Percentiles rank a stretch among this genome's conserved stretches.
phyloP scores from a whole-genome alignment of 306 rosid genomes.

The Aeschynomene evenia region DNA sequence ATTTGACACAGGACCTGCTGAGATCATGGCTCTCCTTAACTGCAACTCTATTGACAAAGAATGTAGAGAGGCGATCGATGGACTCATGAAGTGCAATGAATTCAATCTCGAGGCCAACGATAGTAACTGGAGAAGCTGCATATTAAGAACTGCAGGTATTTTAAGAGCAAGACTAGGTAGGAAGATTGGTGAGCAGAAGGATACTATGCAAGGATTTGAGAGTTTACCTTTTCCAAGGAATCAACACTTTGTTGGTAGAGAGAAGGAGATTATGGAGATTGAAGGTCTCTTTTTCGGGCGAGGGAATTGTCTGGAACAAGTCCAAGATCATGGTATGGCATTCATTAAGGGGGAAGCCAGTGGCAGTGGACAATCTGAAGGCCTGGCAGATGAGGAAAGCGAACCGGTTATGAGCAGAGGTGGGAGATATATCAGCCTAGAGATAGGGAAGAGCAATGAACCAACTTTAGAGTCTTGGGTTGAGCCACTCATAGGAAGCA shows the following conservation, averaged over 20 bases:
- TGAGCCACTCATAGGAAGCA: conserved; percentile 60
- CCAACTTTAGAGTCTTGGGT: conserved; percentile 66
- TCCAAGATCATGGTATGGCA: conserved; percentile 41
- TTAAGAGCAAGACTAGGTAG: conserved; percentile 75
- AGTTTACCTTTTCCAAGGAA: conserved; percentile 68
- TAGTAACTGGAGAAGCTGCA: conserved; percentile 65
- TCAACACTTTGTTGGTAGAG: conserved; percentile 65
- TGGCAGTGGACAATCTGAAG: conserved; percentile 71
- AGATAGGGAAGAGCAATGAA: conserved; percentile 64
- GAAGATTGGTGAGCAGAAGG: conserved; percentile 42
- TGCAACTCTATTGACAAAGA: conserved; percentile 58
- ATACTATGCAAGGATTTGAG: conserved; percentile 40
- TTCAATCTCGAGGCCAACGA: conserved; percentile 66
- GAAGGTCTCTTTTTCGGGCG: conserved; percentile 62
- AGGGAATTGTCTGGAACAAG: conserved; percentile 45
- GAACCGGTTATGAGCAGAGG: conserved; percentile 44
- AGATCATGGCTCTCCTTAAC: conserved; percentile 53
- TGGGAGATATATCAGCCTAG: conserved; percentile 68
- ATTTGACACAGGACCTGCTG: conserved; percentile 57
- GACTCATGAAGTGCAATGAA: conserved; percentile 57
- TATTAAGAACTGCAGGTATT: conserved; percentile 53
- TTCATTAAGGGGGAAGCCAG: conserved; percentile 50
- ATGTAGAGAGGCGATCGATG: conserved; percentile 69
- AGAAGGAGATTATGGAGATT: conserved; percentile 73
- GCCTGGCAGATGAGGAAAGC: conserved; percentile 80